A percentile compares a stretch with the other conserved stretches of the same genome.
Conservation (phyloP, 1,284 basidiomycete genomes). For the Malassezia caprae region DNA sequence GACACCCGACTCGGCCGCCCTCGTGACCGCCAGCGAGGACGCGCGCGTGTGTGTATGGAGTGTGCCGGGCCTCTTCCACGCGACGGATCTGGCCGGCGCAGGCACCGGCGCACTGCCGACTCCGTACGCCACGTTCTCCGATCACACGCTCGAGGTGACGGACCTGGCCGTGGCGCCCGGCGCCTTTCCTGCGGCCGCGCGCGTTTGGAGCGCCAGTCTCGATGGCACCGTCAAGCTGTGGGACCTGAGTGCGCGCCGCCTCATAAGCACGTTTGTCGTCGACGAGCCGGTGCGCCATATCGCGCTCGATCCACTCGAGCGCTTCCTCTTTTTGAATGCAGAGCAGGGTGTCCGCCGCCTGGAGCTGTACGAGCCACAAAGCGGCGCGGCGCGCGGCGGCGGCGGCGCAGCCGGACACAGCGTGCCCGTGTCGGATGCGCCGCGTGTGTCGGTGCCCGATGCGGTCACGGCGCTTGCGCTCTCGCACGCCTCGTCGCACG, state of each 20-base stretch:
- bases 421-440: neutral
- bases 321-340: slow-evolving; percentile 69
- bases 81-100: slow-evolving; percentile 27
- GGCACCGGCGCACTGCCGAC: slow-evolving; percentile 51
- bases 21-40: slow-evolving; percentile 80
- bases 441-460: slow-evolving; percentile 16
- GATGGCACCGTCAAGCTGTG: slow-evolving; percentile 93
- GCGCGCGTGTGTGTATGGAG: slow-evolving; percentile 80
- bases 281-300: slow-evolving; percentile 62
- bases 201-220: slow-evolving; percentile 68
- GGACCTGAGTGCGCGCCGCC: slow-evolving; percentile 64
- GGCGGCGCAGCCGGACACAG: neutral
- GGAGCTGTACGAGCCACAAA: slow-evolving; percentile 60
- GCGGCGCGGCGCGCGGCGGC: slow-evolving; percentile 15
- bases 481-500: slow-evolving; percentile 62
- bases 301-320: slow-evolving; percentile 71
- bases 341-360: slow-evolving; percentile 56
- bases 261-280: slow-evolving; percentile 73
- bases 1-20: slow-evolving; percentile 65
- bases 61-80: slow-evolving; percentile 61
- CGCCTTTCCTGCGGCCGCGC: slow-evolving; percentile 60
- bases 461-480: slow-evolving; percentile 62
- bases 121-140: slow-evolving; percentile 70
- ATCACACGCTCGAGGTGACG: slow-evolving; percentile 81
- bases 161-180: slow-evolving; percentile 71